phyloP scores from a whole-genome alignment of 192 early-diverging fungal species.

The Phlyctochytrium bullatum region DNA sequence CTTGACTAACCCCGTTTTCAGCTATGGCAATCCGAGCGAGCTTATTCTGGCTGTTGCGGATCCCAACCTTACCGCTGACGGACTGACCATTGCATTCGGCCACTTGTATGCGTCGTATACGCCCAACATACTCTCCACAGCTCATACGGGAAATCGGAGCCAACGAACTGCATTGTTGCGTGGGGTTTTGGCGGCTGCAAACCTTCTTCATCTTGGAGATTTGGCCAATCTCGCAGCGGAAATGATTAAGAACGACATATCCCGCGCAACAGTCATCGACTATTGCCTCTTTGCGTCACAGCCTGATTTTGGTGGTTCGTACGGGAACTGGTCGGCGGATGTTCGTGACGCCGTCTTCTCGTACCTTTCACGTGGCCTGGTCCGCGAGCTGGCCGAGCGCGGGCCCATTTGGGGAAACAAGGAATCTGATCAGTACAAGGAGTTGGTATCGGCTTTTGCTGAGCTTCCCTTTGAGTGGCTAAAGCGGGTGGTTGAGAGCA shows the following conservation, averaged over 20 bases:
- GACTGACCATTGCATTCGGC: conserved; percentile 50
- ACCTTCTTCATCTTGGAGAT: conserved; percentile 47
- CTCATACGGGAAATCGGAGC: background rate
- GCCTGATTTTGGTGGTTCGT: conserved; percentile 23
- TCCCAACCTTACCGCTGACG: conserved; percentile 51
- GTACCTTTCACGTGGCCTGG: conserved; percentile 50
- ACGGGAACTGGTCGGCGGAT: conserved; percentile 32
- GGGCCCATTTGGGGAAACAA: conserved; percentile 49
- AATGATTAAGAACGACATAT: conserved; percentile 47
- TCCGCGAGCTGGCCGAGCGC: conserved; percentile 43
- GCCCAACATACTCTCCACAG: conserved; percentile 19
- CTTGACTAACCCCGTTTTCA: background rate
- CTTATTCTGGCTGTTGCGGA: conserved; percentile 41
- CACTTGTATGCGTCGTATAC: conserved; percentile 51
- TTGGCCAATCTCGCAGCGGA: conserved; percentile 37
- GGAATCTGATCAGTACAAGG: conserved; percentile 46
- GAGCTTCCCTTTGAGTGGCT: conserved; percentile 66
- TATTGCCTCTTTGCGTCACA: conserved; percentile 49
- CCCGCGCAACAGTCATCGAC: conserved; percentile 36
- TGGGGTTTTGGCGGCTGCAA: conserved; percentile 45
- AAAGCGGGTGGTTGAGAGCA: conserved; percentile 55
- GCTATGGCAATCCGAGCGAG: conserved; percentile 23
- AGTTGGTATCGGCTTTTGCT: conserved; percentile 47
- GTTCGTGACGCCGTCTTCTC: conserved; percentile 48
- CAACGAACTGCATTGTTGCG: conserved; percentile 40